phyloP scores from a whole-genome alignment of 2,329 filamentous ascomycete genomes.

The Trichoderma semiorbis region DNA sequence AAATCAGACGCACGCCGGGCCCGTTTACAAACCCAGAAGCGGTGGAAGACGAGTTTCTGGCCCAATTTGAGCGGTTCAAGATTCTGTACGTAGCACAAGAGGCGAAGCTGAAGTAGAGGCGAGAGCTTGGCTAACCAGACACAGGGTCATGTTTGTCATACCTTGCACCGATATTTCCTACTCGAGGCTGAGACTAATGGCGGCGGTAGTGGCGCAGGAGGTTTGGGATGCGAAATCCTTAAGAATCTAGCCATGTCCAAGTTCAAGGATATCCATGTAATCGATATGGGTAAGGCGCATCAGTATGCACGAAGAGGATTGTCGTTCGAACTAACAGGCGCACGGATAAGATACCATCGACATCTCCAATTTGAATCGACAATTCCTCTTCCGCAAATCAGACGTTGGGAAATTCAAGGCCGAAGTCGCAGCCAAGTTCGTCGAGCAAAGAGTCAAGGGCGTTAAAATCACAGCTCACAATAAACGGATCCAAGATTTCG shows the following conservation, averaged over 20 bases:
- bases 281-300: slow-evolving; percentile 77
- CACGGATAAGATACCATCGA: slow-evolving; percentile 81
- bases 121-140: slow-evolving; percentile 15
- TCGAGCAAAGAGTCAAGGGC: slow-evolving; percentile 82
- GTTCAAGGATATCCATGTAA: slow-evolving; percentile 96
- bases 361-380: slow-evolving; percentile 94
- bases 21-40: slow-evolving; percentile 72
- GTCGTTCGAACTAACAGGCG: background rate
- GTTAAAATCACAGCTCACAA: slow-evolving; percentile 94
- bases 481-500: slow-evolving; percentile 93
- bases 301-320: background rate
- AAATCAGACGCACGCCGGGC: slow-evolving; percentile 70
- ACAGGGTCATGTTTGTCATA: slow-evolving; percentile 49
- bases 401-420: slow-evolving; percentile 95
- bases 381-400: slow-evolving; percentile 88
- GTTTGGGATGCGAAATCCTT: slow-evolving; percentile 91
- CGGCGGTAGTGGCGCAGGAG: slow-evolving; percentile 74
- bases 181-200: background rate
- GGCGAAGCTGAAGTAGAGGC: background rate
- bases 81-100: slow-evolving; percentile 58
- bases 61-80: slow-evolving; percentile 65
- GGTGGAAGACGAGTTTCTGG: slow-evolving; percentile 49
- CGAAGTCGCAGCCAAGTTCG: slow-evolving; percentile 86
- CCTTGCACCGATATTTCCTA: slow-evolving; percentile 13
- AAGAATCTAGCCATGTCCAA: slow-evolving; percentile 94